phyloP scores from a whole-genome alignment of 345 rosid species.

The Aquilaria sinensis region DNA sequence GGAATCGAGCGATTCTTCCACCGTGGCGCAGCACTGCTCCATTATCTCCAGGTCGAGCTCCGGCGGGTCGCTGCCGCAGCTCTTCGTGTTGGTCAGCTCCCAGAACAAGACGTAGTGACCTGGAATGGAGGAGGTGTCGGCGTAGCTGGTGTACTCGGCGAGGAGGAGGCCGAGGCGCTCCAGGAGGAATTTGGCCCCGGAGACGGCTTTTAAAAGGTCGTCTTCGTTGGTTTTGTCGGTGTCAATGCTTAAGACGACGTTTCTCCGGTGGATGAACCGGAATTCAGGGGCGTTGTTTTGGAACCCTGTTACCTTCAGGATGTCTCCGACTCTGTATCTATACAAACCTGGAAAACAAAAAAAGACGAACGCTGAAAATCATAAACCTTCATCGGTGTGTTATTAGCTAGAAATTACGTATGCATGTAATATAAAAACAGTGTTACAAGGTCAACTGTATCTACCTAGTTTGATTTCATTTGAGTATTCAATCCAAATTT shows the following conservation, averaged over 20 bases:
- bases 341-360: conserved; percentile 44
- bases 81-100: conserved; percentile 51
- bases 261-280: conserved; percentile 71
- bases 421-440: no score
- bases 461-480: no score
- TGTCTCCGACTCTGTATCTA: conserved; percentile 89
- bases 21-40: conserved; percentile 68
- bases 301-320: conserved; percentile 76
- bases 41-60: conserved; percentile 42
- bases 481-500: no score
- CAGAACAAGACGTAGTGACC: conserved; percentile 91
- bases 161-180: conserved; percentile 63
- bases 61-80: conserved; percentile 8
- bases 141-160: conserved; percentile 76
- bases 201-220: conserved; percentile 78
- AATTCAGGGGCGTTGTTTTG: conserved; percentile 85
- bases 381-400: no score
- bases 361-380: no score
- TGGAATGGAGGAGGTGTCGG: conserved; percentile 69
- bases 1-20: conserved; percentile 83
- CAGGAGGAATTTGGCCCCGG: conserved; percentile 48
- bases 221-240: conserved; percentile 91
- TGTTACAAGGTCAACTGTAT: no score
- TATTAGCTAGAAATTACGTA: no score
- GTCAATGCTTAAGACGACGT: conserved; percentile 80